Evolutionary conservation across 257 asterid species (phyloP), one percentile per base, ranked within the genome.

Genomic region (Gardenia jasminoides): DNA sequence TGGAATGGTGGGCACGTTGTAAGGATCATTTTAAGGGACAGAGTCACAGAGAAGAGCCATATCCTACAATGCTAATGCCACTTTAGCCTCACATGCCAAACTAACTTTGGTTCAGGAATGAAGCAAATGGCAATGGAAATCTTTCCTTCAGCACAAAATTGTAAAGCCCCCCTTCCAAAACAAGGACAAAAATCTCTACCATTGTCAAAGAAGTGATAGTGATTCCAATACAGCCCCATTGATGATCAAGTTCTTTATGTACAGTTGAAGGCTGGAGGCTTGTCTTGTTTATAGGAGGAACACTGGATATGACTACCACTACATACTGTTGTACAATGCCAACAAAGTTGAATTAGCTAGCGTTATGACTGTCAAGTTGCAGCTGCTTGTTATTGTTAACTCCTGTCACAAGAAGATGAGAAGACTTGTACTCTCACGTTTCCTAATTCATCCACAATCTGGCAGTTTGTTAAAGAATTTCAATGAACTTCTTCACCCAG

Each of bases 401-500:
- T 22, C 48, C 48, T 24, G 26, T n/a, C 74, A 69, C 33, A 36
- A 67, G 28, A 19, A 16, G 72, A 26, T 22, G 13, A 68, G n/a
- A 30, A 20, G 24, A 68, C 54, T 39, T 68, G 36, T 70, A 26
- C 54, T 41, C 24, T 31, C n/a, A 41, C 28, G 22, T 54, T 65
- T 74, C 31, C 54, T 11, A 43, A 26, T 54, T 26, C 36, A 20
- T 36, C 65, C 28, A 22, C 3, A 62, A 39, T 33, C 54, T n/a
- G 26, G 70, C 58, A 43, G 31, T 70, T n/a, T 11, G 26, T 75
- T 33, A 30, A n/a, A 36, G 26, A 52, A 72, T 65, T 59, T 72
- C 62, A 41, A 31, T 28, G 56, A 30, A 80, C 81, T 77, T 75
- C 81, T 77, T 75, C 50, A 13, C 39, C 77, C 31, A 44, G 31